phyloP scores from a whole-genome alignment of 352 stramenopile genomes.

The Phytophthora tentaculata region DNA sequence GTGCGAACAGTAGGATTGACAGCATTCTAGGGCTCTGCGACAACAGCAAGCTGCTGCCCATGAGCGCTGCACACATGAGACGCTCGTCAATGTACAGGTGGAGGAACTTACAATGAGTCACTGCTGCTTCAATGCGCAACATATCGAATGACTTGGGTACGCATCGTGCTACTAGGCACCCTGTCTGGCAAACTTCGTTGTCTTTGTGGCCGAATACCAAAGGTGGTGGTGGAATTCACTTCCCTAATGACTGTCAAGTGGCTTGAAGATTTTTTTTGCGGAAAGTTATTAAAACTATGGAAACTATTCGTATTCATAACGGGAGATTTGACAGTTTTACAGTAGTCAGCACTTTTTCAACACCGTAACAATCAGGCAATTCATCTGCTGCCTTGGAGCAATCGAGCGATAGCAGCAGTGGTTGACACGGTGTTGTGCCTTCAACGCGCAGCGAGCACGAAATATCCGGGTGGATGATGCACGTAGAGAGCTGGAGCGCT shows the following conservation, averaged over 20 bases:
- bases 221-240: constrained; percentile 1
- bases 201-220: constrained; percentile 10
- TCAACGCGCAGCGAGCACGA: constrained; percentile 15
- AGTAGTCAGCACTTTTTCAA: constrained; percentile 8
- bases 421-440: constrained; percentile 17
- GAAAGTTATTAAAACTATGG: constrained; percentile 5
- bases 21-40: constrained; percentile 16
- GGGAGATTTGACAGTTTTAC: background rate
- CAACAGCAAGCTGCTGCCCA: background rate
- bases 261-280: no score
- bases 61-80: constrained; percentile 3
- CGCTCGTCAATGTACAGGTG: background rate
- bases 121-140: background rate
- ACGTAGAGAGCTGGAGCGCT: constrained; percentile 19
- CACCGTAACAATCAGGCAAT: constrained; percentile 29
- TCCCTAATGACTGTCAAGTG: no score
- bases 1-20: constrained; percentile 19
- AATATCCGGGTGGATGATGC: constrained; percentile 38
- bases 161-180: no score
- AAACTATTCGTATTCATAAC: constrained; percentile 1
- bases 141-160: no score
- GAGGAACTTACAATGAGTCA: no score
- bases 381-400: constrained; percentile 13
- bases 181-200: constrained; percentile 5
- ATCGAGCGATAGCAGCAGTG: constrained; percentile 16